Evolutionary conservation across 805 yeast species (phyloP).

Genomic region (Sugiyamaella qingdaonensis): DNA sequence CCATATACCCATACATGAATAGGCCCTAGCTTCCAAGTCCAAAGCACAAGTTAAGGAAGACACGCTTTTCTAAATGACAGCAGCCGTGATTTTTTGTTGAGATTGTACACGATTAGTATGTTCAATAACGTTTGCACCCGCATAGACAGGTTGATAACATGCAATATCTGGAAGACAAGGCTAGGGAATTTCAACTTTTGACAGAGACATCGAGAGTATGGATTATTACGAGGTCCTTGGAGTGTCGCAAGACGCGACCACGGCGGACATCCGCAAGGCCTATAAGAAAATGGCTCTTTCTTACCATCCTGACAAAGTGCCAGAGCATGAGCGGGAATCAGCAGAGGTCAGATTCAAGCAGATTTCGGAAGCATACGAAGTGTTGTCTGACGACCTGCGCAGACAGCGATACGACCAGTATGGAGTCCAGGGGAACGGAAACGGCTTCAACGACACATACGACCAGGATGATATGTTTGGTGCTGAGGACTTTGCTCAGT

Average conservation of each 20-base stretch:
- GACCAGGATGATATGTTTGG: conserved; percentile 44
- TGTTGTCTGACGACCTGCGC: conserved; percentile 57
- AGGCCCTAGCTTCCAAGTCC: too few relatives aligned
- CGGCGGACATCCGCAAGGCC: conserved; percentile 74
- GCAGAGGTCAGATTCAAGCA: conserved; percentile 82
- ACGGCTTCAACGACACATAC: conserved; percentile 34
- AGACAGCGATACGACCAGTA: conserved; percentile 36
- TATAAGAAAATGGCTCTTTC: conserved; percentile 77
- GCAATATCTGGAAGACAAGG: neutral
- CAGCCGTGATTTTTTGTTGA: too few relatives aligned
- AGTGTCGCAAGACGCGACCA: conserved; percentile 58
- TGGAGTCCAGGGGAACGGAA: conserved; percentile 27
- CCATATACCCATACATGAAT: conserved; percentile 84
- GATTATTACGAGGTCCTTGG: conserved; percentile 64
- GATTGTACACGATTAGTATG: too few relatives aligned
- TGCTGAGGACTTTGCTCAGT: conserved; percentile 74
- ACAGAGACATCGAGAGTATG: conserved; percentile 5
- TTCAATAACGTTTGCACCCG: too few relatives aligned
- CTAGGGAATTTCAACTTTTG: neutral
- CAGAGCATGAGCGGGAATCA: conserved; percentile 58
- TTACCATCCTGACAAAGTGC: conserved; percentile 86
- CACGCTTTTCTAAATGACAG: too few relatives aligned
- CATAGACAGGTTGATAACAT: too few relatives aligned
- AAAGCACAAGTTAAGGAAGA: too few relatives aligned
- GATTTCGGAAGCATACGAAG: conserved; percentile 80